Evolutionary conservation across 2,329 filamentous ascomycete species (phyloP).

Genomic region (Ceratocystiopsis sp.): DNA sequence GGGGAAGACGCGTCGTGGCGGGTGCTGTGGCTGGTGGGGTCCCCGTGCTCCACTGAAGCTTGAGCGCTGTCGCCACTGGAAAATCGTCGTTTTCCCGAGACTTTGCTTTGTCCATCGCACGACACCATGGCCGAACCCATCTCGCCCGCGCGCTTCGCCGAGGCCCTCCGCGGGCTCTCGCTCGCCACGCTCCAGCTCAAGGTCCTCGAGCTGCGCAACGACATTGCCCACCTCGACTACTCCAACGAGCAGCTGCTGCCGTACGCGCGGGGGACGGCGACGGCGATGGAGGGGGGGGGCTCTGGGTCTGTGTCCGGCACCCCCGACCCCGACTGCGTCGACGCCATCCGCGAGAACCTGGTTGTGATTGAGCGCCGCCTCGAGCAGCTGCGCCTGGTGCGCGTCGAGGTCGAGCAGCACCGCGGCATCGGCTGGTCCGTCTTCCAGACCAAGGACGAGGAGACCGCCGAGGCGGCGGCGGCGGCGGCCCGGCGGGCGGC

Average conservation of each 20-base stretch:
- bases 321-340: constrained; percentile 53
- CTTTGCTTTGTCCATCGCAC: no score
- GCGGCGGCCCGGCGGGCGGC: no score
- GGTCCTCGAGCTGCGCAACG: constrained; percentile 59
- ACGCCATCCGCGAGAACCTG: constrained; percentile 58
- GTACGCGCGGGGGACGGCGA: constrained; percentile 37
- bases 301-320: constrained; percentile 12
- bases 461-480: no score
- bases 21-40: no score
- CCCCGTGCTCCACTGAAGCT: no score
- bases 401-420: constrained; percentile 44
- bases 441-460: constrained; percentile 31
- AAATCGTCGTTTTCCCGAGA: no score
- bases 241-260: constrained; percentile 58
- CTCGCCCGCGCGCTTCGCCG: constrained; percentile 42
- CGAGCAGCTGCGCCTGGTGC: constrained; percentile 46
- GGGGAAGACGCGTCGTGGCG: no score
- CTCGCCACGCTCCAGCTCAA: constrained; percentile 53
- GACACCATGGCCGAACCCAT: no score
- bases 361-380: constrained; percentile 50
- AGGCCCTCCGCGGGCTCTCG: constrained; percentile 50
- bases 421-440: constrained; percentile 40
- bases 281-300: constrained; percentile 17
- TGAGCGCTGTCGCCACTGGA: no score
- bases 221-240: constrained; percentile 54